A percentile compares a stretch with the other conserved stretches of the same genome.
Evolutionary conservation across 2,329 filamentous ascomycete species (phyloP).

Genomic region (Colletotrichum kahawae): DNA sequence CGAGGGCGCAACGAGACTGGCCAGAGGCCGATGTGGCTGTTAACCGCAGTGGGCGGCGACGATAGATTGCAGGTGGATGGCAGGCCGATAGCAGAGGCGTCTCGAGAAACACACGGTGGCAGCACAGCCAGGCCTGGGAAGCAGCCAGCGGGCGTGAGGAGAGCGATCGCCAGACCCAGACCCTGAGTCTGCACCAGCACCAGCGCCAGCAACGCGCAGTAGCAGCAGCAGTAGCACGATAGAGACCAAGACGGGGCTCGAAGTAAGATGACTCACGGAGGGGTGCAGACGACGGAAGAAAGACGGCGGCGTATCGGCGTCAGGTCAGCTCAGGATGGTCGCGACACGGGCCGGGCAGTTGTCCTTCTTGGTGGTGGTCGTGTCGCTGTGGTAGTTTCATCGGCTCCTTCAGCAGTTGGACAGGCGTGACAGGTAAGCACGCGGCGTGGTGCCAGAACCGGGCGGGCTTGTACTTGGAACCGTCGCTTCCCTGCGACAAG

Average conservation of each 20-base stretch:
- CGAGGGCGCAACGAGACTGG: background rate
- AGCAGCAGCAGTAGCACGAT: background rate
- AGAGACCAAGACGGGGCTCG: background rate
- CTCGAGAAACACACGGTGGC: background rate
- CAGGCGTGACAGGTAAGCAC: background rate
- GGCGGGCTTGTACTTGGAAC: background rate
- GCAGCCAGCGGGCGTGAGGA: background rate
- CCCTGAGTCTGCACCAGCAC: background rate
- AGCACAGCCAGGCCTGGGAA: background rate
- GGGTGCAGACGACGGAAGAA: background rate
- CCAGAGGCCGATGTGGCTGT: background rate
- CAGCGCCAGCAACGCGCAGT: background rate
- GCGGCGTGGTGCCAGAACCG: background rate
- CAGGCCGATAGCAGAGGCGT: background rate
- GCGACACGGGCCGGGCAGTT: slow-evolving; percentile 10
- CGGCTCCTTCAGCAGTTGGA: background rate
- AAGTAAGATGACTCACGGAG: slow-evolving; percentile 6
- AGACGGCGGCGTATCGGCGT: slow-evolving; percentile 6
- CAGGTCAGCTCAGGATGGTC: slow-evolving; percentile 3
- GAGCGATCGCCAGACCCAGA: background rate
- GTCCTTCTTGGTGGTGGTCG: background rate
- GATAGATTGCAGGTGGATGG: background rate
- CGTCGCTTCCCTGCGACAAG: background rate
- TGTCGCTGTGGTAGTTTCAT: background rate
- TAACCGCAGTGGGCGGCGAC: background rate